Conservation (phyloP, 345 rosid species). For the Xanthoceras sorbifolium region DNA sequence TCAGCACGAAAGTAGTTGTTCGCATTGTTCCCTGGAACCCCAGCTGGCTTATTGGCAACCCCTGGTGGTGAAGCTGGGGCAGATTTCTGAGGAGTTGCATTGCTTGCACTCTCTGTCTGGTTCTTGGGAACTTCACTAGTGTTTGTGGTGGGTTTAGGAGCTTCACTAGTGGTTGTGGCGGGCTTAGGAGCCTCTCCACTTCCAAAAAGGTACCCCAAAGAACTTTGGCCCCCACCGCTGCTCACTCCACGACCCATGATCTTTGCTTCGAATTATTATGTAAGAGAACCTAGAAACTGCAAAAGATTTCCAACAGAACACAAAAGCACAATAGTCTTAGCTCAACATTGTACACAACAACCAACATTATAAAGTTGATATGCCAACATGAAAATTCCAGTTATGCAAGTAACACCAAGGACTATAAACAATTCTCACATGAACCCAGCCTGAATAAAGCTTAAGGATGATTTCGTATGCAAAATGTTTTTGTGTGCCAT, state of each 20-base stretch:
- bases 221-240: slow-evolving; percentile 89
- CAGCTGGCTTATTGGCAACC: slow-evolving; percentile 57
- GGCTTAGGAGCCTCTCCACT: slow-evolving; percentile 66
- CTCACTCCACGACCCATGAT: slow-evolving; percentile 87
- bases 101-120: slow-evolving; percentile 32
- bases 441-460: not conserved
- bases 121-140: slow-evolving; percentile 36
- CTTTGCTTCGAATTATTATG: slow-evolving; percentile 10
- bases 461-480: not conserved
- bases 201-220: slow-evolving; percentile 80
- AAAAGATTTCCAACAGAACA: not conserved
- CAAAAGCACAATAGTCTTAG: not conserved
- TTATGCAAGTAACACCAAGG: slow-evolving; percentile 4
- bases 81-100: slow-evolving; percentile 32
- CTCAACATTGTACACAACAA: not conserved
- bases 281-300: slow-evolving; percentile 8
- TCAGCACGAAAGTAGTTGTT: slow-evolving; percentile 75
- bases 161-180: slow-evolving; percentile 32
- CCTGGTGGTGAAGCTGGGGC: slow-evolving; percentile 32
- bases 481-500: not conserved
- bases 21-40: slow-evolving; percentile 53
- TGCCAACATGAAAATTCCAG: not conserved
- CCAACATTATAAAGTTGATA: slow-evolving; percentile 6
- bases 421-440: not conserved
- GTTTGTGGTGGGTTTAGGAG: slow-evolving; percentile 42